These are phyloP conservation scores for Debaryomyces hansenii DNA, from an alignment of 805 yeast genomes.

Conservation along the genomic window DNA sequence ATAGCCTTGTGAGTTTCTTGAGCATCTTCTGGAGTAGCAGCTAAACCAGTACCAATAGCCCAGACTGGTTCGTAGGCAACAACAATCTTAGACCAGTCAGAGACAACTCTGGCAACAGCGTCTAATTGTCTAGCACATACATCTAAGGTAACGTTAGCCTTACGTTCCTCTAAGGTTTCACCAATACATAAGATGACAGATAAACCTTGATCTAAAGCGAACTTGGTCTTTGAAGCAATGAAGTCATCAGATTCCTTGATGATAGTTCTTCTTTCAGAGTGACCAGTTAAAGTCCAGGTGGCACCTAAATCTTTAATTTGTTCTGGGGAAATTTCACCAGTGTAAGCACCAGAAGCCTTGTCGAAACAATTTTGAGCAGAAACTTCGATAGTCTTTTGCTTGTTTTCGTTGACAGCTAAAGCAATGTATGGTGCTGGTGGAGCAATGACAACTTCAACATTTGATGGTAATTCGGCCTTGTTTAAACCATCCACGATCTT, in stretches of 20 bases:
- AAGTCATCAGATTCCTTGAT: constrained; percentile 88
- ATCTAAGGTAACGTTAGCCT: constrained; percentile 79
- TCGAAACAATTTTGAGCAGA: constrained; percentile 90
- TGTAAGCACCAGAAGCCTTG: constrained; percentile 93
- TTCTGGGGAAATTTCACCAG: constrained; percentile 92
- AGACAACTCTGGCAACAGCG: constrained; percentile 78
- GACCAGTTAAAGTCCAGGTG: constrained; percentile 94
- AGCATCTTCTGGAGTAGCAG: constrained; percentile 98
- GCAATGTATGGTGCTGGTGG: constrained; percentile 94
- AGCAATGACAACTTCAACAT: constrained; percentile 91
- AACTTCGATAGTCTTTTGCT: constrained; percentile 70
- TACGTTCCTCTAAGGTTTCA: constrained; percentile 94
- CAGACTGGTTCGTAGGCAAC: constrained; percentile 99
- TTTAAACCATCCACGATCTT: constrained; percentile 82
- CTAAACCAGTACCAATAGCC: constrained; percentile 99
- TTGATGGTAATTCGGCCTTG: constrained; percentile 67
- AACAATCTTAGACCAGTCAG: constrained; percentile 90
- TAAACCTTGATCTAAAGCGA: constrained; percentile 86
- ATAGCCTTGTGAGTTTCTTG: constrained; percentile 90
- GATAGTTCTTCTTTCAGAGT: constrained; percentile 97
- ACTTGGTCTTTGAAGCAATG: constrained; percentile 91
- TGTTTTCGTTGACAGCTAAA: constrained; percentile 67
- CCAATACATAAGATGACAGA: constrained; percentile 96
- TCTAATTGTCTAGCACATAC: constrained; percentile 87
- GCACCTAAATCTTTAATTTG: constrained; percentile 90